These are phyloP conservation scores for Candida boidinii DNA, from an alignment of 805 yeast species.

Conservation along the genomic window DNA sequence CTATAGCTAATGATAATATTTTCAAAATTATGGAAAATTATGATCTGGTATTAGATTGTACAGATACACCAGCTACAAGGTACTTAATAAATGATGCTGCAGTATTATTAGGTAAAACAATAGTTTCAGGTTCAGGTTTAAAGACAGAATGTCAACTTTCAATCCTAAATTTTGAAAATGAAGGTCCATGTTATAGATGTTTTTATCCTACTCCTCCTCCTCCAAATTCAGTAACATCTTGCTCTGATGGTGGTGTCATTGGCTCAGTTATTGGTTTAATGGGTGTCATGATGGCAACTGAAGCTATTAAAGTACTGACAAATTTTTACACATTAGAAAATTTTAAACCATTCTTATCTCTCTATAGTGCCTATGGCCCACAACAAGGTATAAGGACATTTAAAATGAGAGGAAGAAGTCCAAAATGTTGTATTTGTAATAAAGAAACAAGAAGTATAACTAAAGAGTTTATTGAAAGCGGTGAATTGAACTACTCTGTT, in stretches of 20 bases:
- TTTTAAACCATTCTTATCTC: conserved; percentile 61
- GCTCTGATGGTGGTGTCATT: conserved; percentile 88
- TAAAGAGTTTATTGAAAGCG: conserved; percentile 32
- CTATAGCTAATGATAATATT: conserved; percentile 49
- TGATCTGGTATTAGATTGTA: conserved; percentile 84
- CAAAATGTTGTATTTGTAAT: conserved; percentile 51
- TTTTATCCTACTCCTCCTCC: conserved; percentile 88
- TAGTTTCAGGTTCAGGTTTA: conserved; percentile 88
- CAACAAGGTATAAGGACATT: conserved; percentile 61
- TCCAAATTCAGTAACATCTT: conserved; percentile 70
- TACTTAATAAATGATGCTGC: conserved; percentile 83
- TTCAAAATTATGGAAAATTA: conserved; percentile 52
- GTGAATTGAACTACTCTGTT: conserved; percentile 49
- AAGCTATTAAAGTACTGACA: conserved; percentile 67
- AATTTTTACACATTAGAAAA: conserved; percentile 40
- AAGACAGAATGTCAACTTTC: conserved; percentile 87
- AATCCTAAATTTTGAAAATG: conserved; percentile 53
- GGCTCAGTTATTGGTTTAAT: conserved; percentile 95
- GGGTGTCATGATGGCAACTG: conserved; percentile 85
- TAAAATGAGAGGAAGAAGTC: conserved; percentile 66
- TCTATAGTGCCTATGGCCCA: conserved; percentile 56
- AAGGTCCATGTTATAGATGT: conserved; percentile 93
- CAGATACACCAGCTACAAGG: conserved; percentile 85
- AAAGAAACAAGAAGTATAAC: conserved; percentile 46
- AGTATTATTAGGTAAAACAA: conserved; percentile 56